phyloP scores from a whole-genome alignment of 805 yeast genomes.

The Wickerhamiella lipophila region DNA sequence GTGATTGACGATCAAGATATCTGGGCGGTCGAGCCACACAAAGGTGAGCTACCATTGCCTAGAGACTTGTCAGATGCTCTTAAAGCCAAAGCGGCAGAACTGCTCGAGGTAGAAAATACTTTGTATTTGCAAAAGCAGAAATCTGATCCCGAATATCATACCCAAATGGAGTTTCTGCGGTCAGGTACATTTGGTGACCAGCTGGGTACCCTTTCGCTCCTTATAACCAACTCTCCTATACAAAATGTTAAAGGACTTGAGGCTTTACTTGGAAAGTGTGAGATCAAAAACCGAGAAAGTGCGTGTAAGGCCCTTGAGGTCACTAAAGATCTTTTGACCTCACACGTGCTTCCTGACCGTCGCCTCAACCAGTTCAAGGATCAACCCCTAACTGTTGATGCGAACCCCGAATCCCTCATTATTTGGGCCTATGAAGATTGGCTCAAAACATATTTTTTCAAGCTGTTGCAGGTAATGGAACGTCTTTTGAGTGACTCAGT shows the following conservation, averaged over 20 bases:
- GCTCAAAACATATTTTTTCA: slow-evolving; percentile 63
- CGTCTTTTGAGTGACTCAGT: slow-evolving; percentile 81
- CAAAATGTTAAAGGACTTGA: slow-evolving; percentile 80
- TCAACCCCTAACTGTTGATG: slow-evolving; percentile 41
- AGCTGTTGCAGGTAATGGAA: slow-evolving; percentile 65
- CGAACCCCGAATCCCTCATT: slow-evolving; percentile 47
- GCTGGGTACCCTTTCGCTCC: slow-evolving; percentile 82
- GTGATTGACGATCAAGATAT: slow-evolving; percentile 50
- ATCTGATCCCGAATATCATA: slow-evolving; percentile 60
- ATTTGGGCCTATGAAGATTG: slow-evolving; percentile 81
- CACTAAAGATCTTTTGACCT: slow-evolving; percentile 74
- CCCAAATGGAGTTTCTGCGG: slow-evolving; percentile 56
- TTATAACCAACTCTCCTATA: slow-evolving; percentile 89
- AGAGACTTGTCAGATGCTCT: slow-evolving; percentile 45
- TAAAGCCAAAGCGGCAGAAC: slow-evolving; percentile 49
- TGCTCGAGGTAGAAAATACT: slow-evolving; percentile 59
- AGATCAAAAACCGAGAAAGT: slow-evolving; percentile 85
- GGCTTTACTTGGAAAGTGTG: slow-evolving; percentile 62
- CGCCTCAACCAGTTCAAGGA: slow-evolving; percentile 69
- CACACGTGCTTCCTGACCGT: slow-evolving; percentile 70
- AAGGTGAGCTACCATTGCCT: slow-evolving; percentile 21
- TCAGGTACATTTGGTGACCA: slow-evolving; percentile 93
- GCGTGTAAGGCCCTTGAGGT: slow-evolving; percentile 85
- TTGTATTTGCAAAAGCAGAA: slow-evolving; percentile 54
- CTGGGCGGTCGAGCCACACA: slow-evolving; percentile 48